A percentile compares a stretch with the other conserved stretches of the same genome.
These are phyloP conservation scores for Mycena alexandri DNA, from an alignment of 768 basidiomycete genomes.

Conservation along the genomic window DNA sequence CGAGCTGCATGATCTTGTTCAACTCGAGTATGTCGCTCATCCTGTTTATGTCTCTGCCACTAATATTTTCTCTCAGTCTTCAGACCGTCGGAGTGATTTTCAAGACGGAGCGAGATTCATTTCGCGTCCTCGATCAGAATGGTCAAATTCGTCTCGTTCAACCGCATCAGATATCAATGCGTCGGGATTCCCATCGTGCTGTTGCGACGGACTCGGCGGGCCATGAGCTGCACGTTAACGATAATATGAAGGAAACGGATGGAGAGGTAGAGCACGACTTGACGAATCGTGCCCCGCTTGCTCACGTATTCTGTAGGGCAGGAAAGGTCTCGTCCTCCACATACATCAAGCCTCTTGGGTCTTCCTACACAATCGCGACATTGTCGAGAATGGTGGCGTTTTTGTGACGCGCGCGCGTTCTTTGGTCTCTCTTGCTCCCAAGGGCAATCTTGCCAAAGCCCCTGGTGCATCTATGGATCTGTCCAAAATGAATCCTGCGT, in stretches of 20 bases:
- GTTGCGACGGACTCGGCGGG: slow-evolving; percentile 93
- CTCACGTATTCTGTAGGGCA: slow-evolving; percentile 58
- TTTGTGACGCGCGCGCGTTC: slow-evolving; percentile 92
- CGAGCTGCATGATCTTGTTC: slow-evolving; percentile 96
- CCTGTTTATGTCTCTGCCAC: slow-evolving; percentile 22
- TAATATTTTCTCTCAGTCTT: slow-evolving; percentile 60
- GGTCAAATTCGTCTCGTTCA: slow-evolving; percentile 90
- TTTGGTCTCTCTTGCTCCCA: slow-evolving; percentile 88
- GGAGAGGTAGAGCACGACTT: slow-evolving; percentile 70
- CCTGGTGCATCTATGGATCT: slow-evolving; percentile 70
- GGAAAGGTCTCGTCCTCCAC: slow-evolving; percentile 92
- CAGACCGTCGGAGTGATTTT: slow-evolving; percentile 98
- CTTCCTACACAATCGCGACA: slow-evolving; percentile 94
- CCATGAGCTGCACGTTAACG: slow-evolving; percentile 87
- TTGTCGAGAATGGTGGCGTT: slow-evolving; percentile 91
- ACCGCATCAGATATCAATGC: slow-evolving; percentile 95
- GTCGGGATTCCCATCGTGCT: slow-evolving; percentile 82
- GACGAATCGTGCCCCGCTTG: too few species aligned
- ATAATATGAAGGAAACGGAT: slow-evolving; percentile 93
- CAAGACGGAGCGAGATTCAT: slow-evolving; percentile 95
- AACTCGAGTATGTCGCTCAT: slow-evolving; percentile 83
- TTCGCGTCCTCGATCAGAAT: slow-evolving; percentile 96
- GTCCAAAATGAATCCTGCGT: slow-evolving; percentile 91
- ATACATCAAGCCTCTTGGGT: slow-evolving; percentile 95
- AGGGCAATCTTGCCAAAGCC: slow-evolving; percentile 76